Evolutionary conservation across 1,139 yeast species (phyloP).

Genomic region (Candida labiduridarum): DNA sequence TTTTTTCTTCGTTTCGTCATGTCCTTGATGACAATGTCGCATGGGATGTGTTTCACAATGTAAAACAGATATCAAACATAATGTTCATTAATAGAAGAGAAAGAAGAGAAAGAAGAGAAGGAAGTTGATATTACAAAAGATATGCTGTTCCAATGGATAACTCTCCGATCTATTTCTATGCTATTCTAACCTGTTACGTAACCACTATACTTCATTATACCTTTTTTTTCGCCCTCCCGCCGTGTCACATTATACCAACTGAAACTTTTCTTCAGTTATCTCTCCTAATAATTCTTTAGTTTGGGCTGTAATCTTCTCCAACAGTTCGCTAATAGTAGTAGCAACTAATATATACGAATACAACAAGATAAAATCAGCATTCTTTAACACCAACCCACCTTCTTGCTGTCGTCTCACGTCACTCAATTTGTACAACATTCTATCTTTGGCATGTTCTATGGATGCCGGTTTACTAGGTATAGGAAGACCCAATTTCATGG

Average conservation of each 20-base stretch:
- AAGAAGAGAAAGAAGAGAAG: too few species aligned
- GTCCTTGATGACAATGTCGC: too few species aligned
- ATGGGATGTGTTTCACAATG: too few species aligned
- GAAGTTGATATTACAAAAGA: too few species aligned
- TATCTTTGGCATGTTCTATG: constrained; percentile 72
- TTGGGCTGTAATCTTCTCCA: constrained; percentile 56
- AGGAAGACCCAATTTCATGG: constrained; percentile 75
- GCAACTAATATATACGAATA: constrained; percentile 78
- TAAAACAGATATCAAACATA: too few species aligned
- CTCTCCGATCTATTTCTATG: background rate
- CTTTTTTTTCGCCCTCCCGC: background rate
- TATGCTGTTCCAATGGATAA: too few species aligned
- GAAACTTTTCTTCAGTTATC: constrained; percentile 56
- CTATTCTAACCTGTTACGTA: background rate
- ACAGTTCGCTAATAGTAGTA: constrained; percentile 63
- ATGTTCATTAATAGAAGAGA: too few species aligned
- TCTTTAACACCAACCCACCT: constrained; percentile 33
- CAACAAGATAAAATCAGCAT: constrained; percentile 73
- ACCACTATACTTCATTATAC: background rate
- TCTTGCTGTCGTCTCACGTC: constrained; percentile 43
- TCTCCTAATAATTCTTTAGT: constrained; percentile 66
- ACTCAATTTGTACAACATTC: constrained; percentile 65
- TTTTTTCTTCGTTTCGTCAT: too few species aligned
- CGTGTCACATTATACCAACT: constrained; percentile 28
- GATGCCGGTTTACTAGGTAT: constrained; percentile 78